Evolutionary conservation across 441 rosid species (phyloP), one percentile per base, ranked within the genome.

Genomic region (Sinapis alba): DNA sequence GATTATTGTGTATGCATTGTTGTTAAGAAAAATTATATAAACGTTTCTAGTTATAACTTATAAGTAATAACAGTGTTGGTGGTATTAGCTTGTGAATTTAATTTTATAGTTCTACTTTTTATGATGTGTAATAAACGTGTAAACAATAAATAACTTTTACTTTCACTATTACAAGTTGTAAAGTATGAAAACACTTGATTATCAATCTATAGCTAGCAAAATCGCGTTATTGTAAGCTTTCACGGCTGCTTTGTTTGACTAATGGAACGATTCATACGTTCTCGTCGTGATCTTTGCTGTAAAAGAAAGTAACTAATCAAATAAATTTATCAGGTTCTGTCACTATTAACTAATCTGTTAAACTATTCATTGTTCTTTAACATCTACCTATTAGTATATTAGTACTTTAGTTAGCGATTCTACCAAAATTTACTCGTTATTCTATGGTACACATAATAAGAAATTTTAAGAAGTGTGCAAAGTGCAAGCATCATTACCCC

Each of bases 231-330:
- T 72, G 69, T 71, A 65, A 77, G 70, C 57, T 78, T 71, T 19
- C 64, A 65, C 47, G 77, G 77, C 80, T 71, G 80, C 72, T 78
- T 78, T 77, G 59, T 77, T 77, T 77, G 77, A 77, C 80, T 71
- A 77, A 60, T 23, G 36, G 45, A 43, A 36, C 64, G 60, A 64
- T 64, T 70, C 41, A 70, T 65, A 71, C 38, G 64, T 65, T 56
- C 28, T 59, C 68, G 72, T 65, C 69, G 72, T 59, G 64, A 78
- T 51, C 69, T 72, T 71, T 66, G 73, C 77, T 72, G 81, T 78
- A 78, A 72, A 78, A 78, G 27, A 63, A 59, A 66, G 36, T 41
- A 38, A 62, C 6, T 28, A 70, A 63, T 51, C 19, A 59, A 57
- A 63, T 3, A 27, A 21, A 2, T 26, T 20, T 71, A 60, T 24